Evolutionary conservation across 2,329 filamentous ascomycete species (phyloP).

Genomic region (Aureobasidium subglaciale): DNA sequence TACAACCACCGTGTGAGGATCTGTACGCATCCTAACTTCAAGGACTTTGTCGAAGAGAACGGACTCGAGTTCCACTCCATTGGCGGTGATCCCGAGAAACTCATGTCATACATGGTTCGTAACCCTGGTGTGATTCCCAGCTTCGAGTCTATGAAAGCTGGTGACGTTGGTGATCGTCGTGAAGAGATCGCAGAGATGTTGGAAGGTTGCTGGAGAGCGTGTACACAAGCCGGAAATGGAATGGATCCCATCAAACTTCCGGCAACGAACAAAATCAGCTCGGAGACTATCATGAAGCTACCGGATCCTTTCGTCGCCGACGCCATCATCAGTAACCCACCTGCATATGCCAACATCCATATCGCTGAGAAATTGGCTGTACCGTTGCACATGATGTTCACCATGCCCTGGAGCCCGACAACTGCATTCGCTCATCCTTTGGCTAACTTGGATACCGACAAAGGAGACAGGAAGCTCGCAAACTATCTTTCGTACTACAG

Average conservation of each 20-base stretch:
- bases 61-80: conserved; percentile 47
- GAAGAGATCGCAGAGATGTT: conserved; percentile 75
- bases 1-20: conserved; percentile 43
- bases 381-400: conserved; percentile 82
- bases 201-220: conserved; percentile 80
- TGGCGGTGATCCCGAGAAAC: conserved; percentile 59
- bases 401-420: conserved; percentile 88
- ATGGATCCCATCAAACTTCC: neutral
- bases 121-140: conserved; percentile 80
- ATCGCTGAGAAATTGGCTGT: conserved; percentile 68
- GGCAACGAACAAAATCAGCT: neutral
- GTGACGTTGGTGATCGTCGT: conserved; percentile 72
- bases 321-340: conserved; percentile 71
- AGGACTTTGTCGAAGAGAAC: conserved; percentile 43
- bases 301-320: conserved; percentile 63
- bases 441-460: conserved; percentile 70
- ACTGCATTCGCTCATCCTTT: conserved; percentile 79
- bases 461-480: conserved; percentile 67
- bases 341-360: conserved; percentile 69
- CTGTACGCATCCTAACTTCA: conserved; percentile 44
- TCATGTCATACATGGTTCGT: conserved; percentile 81
- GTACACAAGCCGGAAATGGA: conserved; percentile 28
- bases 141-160: conserved; percentile 67
- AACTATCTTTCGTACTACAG: conserved; percentile 80
- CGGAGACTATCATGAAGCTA: conserved; percentile 30